Evolutionary conservation across 768 basidiomycete species (phyloP).

Genomic region (Floccularia luteovirens): DNA sequence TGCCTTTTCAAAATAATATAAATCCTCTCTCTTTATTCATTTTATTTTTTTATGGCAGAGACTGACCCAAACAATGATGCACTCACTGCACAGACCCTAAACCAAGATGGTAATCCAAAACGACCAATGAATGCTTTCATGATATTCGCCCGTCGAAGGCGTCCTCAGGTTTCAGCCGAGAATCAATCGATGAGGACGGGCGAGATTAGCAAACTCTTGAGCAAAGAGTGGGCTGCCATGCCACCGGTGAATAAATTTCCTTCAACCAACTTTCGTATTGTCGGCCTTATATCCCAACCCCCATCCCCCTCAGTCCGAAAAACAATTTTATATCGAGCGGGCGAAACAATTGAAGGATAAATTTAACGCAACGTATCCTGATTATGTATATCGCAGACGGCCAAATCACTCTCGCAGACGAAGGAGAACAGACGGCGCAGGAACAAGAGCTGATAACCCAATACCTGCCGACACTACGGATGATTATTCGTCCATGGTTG

Average conservation of each 20-base stretch:
- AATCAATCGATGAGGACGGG: conserved; percentile 88
- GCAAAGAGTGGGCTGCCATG: conserved; percentile 84
- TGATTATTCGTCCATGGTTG: conserved; percentile 19
- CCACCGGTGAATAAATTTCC: conserved; percentile 41
- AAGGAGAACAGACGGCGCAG: conserved; percentile 27
- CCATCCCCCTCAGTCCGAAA: conserved; percentile 46
- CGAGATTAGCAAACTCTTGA: conserved; percentile 83
- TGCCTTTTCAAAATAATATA: conserved; percentile 4
- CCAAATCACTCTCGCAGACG: conserved; percentile 80
- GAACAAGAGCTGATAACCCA: conserved; percentile 19
- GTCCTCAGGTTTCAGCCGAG: conserved; percentile 81
- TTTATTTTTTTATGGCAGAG: conserved; percentile 1
- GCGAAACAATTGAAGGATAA: conserved; percentile 81
- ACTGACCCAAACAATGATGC: conserved; percentile 29
- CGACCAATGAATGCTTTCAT: conserved; percentile 93
- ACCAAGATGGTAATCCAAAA: conserved; percentile 83
- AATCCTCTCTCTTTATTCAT: conserved; percentile 8
- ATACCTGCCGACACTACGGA: conserved; percentile 20
- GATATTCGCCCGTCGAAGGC: conserved; percentile 79
- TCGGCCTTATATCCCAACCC: conserved; percentile 7
- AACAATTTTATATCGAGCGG: conserved; percentile 84
- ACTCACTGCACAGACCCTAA: conserved; percentile 72
- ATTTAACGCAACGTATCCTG: conserved; percentile 81
- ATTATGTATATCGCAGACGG: conserved; percentile 83
- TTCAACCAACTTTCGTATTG: conserved; percentile 7